A percentile compares a stretch with the other conserved stretches of the same genome.
Conservation (phyloP, 179 eudicot genomes). For the Sideroxylon spinosum region DNA sequence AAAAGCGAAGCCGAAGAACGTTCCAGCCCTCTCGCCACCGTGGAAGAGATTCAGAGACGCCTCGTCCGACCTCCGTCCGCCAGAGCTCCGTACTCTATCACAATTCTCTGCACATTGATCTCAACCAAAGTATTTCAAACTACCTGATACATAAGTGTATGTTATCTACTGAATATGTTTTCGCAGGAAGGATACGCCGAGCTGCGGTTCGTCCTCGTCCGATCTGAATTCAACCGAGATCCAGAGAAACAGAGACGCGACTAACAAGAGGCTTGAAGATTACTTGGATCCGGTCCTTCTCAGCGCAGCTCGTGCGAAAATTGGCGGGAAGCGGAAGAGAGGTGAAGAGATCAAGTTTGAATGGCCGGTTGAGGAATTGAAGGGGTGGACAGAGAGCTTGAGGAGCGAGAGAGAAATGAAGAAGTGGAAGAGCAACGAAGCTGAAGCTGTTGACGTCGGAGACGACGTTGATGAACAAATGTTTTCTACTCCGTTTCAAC, state of each 20-base stretch:
- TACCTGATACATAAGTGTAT: no score
- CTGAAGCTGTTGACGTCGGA: constrained; percentile 18
- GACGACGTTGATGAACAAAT: not conserved
- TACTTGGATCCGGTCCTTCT: constrained; percentile 26
- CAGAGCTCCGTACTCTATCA: constrained; percentile 11
- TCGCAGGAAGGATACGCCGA: not conserved
- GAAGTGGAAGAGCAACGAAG: no score
- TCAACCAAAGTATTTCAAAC: not conserved
- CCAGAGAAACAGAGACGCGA: not conserved
- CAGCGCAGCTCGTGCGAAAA: constrained; percentile 14
- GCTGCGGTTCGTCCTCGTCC: not conserved
- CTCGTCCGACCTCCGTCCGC: constrained; percentile 20
- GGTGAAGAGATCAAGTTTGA: constrained; percentile 12
- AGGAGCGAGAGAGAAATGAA: not conserved
- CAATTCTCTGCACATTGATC: not conserved
- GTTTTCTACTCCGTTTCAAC: constrained; percentile 13
- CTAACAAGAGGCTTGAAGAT: constrained; percentile 21
- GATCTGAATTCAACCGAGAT: not conserved
- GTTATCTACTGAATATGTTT: not conserved
- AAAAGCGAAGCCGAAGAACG: not conserved
- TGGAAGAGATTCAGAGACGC: constrained; percentile 21
- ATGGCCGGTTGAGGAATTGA: constrained; percentile 17
- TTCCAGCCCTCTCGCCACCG: constrained; percentile 20
- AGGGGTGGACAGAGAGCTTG: constrained; percentile 8
- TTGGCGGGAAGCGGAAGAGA: constrained; percentile 11